Evolutionary conservation across 2,329 filamentous ascomycete species (phyloP).

Genomic region (Ascochyta koolunga): DNA sequence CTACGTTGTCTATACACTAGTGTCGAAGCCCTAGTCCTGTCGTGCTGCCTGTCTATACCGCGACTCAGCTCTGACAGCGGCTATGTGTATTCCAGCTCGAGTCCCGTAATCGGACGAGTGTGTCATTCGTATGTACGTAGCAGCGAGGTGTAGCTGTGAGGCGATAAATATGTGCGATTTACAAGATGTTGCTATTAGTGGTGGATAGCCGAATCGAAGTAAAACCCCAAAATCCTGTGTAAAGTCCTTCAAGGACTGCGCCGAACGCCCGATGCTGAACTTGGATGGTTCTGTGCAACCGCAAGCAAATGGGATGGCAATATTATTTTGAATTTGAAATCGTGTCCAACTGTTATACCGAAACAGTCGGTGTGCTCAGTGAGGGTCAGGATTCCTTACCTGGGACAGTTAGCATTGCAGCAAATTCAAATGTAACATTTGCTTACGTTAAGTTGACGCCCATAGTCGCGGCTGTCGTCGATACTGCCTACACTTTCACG

Average conservation of each 20-base stretch:
- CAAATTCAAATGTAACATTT: not conserved
- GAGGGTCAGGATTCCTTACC: constrained; percentile 44
- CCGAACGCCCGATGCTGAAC: constrained; percentile 12
- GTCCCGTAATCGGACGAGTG: constrained; percentile 1
- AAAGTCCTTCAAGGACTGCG: not conserved
- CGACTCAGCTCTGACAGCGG: constrained; percentile 9
- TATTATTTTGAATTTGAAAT: constrained; percentile 2
- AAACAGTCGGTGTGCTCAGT: constrained; percentile 8
- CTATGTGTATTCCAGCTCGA: constrained; percentile 11
- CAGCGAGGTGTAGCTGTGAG: constrained; percentile 7
- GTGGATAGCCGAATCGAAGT: constrained; percentile 8
- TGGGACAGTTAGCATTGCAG: constrained; percentile 21
- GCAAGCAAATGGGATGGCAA: not conserved
- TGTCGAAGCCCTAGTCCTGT: not conserved
- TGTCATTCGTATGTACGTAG: constrained; percentile 17
- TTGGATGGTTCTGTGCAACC: constrained; percentile 2
- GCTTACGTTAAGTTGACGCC: constrained; percentile 54
- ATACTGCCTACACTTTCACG: constrained; percentile 54
- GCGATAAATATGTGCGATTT: constrained; percentile 7
- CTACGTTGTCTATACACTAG: not conserved
- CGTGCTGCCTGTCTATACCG: not conserved
- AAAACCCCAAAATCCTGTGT: not conserved
- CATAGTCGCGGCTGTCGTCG: constrained; percentile 56
- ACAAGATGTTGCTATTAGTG: constrained; percentile 3
- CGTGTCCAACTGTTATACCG: constrained; percentile 3